Evolutionary conservation across 192 early-diverging fungal genomes (phyloP), one percentile per base, ranked within the genome.

Genomic region (Thoreauomyces humboldtii): DNA sequence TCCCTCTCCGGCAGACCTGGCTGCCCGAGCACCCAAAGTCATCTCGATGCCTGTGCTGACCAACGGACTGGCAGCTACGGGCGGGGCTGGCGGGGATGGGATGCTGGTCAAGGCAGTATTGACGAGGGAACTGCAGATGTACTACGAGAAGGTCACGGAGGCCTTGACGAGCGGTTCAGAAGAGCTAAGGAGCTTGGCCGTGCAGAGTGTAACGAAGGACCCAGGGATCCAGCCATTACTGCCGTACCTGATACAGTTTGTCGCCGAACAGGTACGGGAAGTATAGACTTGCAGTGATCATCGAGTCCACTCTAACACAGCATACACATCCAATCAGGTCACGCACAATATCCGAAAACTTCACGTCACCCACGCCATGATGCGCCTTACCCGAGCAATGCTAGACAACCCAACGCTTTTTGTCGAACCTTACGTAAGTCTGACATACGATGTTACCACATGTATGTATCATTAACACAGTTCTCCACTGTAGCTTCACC

Each of bases 211-310:
- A 11, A 72, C 85, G 7, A 80, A 83, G 7, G 98, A 99, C 69
- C 90, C 98, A 1, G 98, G 95, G 14, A 85, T 99, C 46, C 91
- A 96, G 71, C 91, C 92, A 63, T 80, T 99, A 19, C 69, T 98
- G 6, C 94, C 98, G 0, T 98, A 98, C 73, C 94, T 98, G 83
- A 85, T 96, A 12, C 87, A 93, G 72, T 92, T 95, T 59, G 86
- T 96, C 47, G 87, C 88, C 4, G 90, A 93, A 56, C 90, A 92
- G 64, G 83, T 89, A 42, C 0, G 31, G n/a, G n/a, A n/a, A n/a
- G n/a, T n/a, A n/a, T n/a, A n/a, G n/a, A n/a, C n/a, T n/a, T n/a
- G n/a, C n/a, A n/a, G n/a, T n/a, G n/a, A n/a, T n/a, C n/a, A n/a
- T n/a, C n/a, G n/a, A n/a, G n/a, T n/a, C n/a, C n/a, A n/a, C n/a